Evolutionary conservation across 768 basidiomycete species (phyloP).

Genomic region (Saitozyma sp.): DNA sequence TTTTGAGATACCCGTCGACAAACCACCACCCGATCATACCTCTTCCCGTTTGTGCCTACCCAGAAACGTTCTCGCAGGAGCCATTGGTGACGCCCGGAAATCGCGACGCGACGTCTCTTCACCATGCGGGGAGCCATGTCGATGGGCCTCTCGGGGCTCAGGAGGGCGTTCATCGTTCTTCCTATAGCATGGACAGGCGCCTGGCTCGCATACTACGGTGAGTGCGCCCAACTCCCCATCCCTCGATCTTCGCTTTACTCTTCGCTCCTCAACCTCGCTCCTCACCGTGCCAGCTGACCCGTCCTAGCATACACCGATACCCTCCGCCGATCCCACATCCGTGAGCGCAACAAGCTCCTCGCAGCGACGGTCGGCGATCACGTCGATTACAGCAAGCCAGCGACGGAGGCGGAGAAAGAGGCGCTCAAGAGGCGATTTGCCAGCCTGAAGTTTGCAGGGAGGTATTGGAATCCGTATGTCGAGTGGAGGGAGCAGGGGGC

Average conservation of each 20-base stretch:
- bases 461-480: conserved; percentile 45
- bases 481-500: conserved; percentile 47
- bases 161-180: conserved; percentile 31
- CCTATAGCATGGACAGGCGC: conserved; percentile 39
- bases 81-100: too few species aligned
- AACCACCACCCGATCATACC: too few species aligned
- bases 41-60: too few species aligned
- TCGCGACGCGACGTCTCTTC: too few species aligned
- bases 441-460: conserved; percentile 38
- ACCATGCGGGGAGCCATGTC: too few species aligned
- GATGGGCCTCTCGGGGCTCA: conserved; percentile 14
- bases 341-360: conserved; percentile 22
- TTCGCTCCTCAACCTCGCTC: not conserved
- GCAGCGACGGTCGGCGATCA: conserved; percentile 17
- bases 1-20: too few species aligned
- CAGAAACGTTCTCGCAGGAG: too few species aligned
- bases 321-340: conserved; percentile 33
- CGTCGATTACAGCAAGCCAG: conserved; percentile 21
- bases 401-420: conserved; percentile 41
- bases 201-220: conserved; percentile 43
- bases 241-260: not conserved
- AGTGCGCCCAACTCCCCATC: not conserved
- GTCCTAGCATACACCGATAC: conserved; percentile 43
- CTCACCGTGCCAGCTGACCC: not conserved
- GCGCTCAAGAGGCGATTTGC: conserved; percentile 42